phyloP scores from a whole-genome alignment of 345 rosid species.

The Isatis tinctoria region DNA sequence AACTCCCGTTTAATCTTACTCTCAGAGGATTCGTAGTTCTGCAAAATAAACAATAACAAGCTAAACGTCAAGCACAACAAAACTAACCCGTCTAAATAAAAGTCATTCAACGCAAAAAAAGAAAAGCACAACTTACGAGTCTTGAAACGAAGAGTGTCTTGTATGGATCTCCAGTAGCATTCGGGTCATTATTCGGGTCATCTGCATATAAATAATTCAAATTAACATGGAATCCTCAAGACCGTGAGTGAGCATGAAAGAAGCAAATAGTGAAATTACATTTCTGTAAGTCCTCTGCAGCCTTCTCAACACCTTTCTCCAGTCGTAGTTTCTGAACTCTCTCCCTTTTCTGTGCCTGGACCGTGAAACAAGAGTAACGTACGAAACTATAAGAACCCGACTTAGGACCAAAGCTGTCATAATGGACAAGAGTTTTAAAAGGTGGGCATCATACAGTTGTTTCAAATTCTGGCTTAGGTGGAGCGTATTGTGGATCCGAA shows the following conservation, averaged over 20 bases:
- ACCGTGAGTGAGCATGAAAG: not conserved
- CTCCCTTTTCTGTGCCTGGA: conserved; percentile 60
- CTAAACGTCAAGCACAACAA: not conserved
- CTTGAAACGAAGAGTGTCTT: conserved; percentile 90
- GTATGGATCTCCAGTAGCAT: conserved; percentile 90
- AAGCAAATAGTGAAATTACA: conserved; percentile 35
- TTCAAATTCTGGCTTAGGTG: conserved; percentile 67
- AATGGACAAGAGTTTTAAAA: not conserved
- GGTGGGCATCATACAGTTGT: conserved; percentile 52
- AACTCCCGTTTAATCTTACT: conserved; percentile 97
- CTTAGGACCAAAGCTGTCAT: not conserved
- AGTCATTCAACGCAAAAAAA: not conserved
- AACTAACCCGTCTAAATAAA: not conserved
- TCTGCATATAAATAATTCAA: conserved; percentile 38
- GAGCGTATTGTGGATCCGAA: conserved; percentile 77
- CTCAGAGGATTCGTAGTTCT: conserved; percentile 91
- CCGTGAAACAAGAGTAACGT: not conserved
- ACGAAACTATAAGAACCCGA: not conserved
- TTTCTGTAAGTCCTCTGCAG: conserved; percentile 70
- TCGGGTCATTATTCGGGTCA: conserved; percentile 75
- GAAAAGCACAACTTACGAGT: conserved; percentile 49
- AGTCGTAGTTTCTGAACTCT: conserved; percentile 66
- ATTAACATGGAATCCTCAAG: not conserved
- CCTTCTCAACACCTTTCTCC: conserved; percentile 80
- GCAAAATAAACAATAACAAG: conserved; percentile 34